Evolutionary conservation across 371 early-diverging fungal species (phyloP).

Genomic region (Apophysomyces elegans): DNA sequence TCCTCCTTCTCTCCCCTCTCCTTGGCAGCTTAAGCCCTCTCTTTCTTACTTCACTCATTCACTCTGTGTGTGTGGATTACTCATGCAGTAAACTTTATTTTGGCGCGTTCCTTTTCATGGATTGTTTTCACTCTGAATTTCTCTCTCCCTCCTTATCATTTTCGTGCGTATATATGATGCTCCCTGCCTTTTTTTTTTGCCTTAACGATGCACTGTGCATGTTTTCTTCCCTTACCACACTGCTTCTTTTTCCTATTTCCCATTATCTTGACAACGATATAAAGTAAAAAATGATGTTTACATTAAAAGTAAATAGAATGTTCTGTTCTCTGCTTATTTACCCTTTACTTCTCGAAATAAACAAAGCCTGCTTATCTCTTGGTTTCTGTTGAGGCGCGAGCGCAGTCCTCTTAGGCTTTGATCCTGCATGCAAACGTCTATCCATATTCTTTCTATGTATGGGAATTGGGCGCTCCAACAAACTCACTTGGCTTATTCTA

Average conservation of each 20-base stretch:
- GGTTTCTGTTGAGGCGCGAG: constrained; percentile 1
- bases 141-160: neutral
- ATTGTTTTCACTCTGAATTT: neutral
- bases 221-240: neutral
- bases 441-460: constrained; percentile 4
- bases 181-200: neutral
- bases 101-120: constrained; percentile 9
- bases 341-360: constrained; percentile 3
- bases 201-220: neutral
- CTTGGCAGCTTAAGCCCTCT: constrained; percentile 3
- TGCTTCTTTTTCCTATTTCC: neutral
- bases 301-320: constrained; percentile 11
- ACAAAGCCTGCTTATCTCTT: constrained; percentile 9
- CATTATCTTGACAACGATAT: constrained; percentile 4
- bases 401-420: constrained; percentile 11
- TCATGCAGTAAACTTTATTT: constrained; percentile 9
- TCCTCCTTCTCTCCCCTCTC: neutral
- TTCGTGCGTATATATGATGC: neutral
- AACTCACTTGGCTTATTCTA: neutral
- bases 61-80: neutral
- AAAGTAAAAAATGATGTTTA: neutral
- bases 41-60: no score
- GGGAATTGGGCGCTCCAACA: neutral
- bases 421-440: constrained; percentile 9
- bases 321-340: neutral